Conservation (phyloP, 495 filamentous ascomycete species). For the Aspergillus baeticus region DNA sequence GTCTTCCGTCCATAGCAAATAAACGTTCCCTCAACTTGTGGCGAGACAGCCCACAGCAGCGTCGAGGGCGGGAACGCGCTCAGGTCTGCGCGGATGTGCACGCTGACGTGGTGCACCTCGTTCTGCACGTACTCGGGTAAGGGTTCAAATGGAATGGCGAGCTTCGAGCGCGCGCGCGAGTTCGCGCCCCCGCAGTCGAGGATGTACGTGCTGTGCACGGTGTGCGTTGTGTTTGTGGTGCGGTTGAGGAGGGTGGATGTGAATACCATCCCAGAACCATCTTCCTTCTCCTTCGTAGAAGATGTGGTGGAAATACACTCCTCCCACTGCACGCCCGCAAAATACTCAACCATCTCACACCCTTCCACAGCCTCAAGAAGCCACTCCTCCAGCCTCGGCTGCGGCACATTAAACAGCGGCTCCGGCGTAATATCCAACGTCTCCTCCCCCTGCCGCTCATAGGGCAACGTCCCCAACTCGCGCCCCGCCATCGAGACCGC, state of each 20-base stretch:
- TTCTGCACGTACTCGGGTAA: not conserved
- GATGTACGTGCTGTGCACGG: not conserved
- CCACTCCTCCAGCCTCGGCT: not conserved
- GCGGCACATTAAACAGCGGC: not conserved
- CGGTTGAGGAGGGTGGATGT: too few species aligned
- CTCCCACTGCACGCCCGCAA: too few species aligned
- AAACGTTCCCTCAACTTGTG: not conserved
- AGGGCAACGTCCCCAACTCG: not conserved
- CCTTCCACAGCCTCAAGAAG: not conserved
- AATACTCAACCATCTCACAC: too few species aligned
- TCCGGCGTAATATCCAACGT: not conserved
- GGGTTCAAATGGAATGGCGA: not conserved
- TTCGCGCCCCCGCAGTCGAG: not conserved
- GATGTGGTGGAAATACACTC: too few species aligned
- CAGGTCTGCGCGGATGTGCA: not conserved
- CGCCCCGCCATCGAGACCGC: not conserved
- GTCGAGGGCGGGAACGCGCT: not conserved
- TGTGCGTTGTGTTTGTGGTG: not conserved
- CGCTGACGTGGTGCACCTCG: not conserved
- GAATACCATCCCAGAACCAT: too few species aligned
- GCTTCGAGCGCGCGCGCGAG: not conserved
- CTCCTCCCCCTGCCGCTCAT: not conserved
- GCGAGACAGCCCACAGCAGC: not conserved
- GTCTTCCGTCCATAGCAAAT: not conserved
- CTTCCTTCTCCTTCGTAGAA: too few species aligned